phyloP scores from a whole-genome alignment of 2,329 filamentous ascomycete species.

The Rhynchosporium secalis region DNA sequence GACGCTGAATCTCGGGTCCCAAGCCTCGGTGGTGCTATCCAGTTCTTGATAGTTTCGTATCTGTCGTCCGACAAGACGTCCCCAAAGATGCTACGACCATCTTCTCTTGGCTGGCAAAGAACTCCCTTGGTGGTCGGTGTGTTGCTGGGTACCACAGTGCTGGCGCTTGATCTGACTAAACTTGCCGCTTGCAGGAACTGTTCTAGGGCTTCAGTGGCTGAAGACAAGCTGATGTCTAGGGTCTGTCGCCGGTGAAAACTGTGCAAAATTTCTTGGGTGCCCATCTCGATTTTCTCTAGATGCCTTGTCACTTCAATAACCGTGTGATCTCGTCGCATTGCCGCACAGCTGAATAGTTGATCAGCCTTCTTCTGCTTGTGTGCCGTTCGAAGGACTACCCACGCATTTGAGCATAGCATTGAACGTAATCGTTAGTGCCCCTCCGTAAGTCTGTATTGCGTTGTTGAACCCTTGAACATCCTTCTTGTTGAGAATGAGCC shows the following conservation, averaged over 20 bases:
- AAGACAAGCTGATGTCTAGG: not conserved
- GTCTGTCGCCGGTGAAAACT: not conserved
- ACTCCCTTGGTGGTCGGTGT: not conserved
- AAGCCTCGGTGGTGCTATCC: not conserved
- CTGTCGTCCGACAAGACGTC: not conserved
- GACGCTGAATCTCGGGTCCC: not conserved
- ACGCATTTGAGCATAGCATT: not conserved
- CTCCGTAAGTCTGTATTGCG: not conserved
- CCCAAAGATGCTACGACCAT: conserved; percentile 3
- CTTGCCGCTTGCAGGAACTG: not conserved
- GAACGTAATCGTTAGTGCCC: not conserved
- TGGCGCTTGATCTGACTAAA: not conserved
- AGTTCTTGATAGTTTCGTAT: conserved; percentile 1
- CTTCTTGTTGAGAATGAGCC: not conserved
- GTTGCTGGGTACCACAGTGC: not conserved
- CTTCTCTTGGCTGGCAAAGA: not conserved
- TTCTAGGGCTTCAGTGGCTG: not conserved
- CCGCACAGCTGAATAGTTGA: not conserved
- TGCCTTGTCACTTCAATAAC: not conserved
- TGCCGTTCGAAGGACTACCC: not conserved
- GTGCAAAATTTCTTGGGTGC: not conserved
- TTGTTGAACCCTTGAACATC: not conserved
- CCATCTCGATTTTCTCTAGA: not conserved
- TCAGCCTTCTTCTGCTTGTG: not conserved
- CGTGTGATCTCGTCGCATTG: conserved; percentile 4